These are phyloP conservation scores for Exobasidium rhododendri DNA, from an alignment of 1,284 basidiomycete genomes.

Conservation along the genomic window DNA sequence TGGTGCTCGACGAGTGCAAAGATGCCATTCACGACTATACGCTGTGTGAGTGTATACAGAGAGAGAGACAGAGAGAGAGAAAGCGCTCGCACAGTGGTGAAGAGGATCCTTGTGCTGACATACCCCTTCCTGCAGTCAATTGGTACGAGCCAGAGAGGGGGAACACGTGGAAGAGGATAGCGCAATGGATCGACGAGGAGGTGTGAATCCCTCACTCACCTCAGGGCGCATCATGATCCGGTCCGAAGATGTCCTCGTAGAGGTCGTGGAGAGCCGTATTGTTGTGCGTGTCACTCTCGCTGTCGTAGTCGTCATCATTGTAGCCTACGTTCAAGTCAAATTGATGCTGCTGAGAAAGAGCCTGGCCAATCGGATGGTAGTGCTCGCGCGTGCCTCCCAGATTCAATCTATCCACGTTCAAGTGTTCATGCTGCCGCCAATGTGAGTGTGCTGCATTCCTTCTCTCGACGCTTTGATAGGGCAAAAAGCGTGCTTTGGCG, in stretches of 20 bases:
- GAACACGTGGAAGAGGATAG: slow-evolving; percentile 36
- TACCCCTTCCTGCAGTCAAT: slow-evolving; percentile 16
- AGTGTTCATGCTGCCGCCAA: background rate
- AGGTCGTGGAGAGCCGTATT: too few relatives aligned
- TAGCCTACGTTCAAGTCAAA: background rate
- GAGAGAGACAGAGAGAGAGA: background rate
- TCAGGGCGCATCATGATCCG: too few relatives aligned
- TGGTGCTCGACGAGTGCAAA: slow-evolving; percentile 43
- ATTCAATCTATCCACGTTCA: background rate
- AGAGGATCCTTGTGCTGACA: background rate
- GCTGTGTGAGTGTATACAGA: slow-evolving; percentile 19
- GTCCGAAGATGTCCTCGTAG: too few relatives aligned
- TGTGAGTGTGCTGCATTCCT: background rate
- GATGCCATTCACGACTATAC: slow-evolving; percentile 48
- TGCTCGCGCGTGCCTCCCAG: background rate
- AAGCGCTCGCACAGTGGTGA: background rate
- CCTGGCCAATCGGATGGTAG: background rate
- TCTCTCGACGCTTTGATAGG: background rate
- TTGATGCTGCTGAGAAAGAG: background rate
- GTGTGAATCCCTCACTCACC: too few relatives aligned
- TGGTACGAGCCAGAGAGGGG: slow-evolving; percentile 49
- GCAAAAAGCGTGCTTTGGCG: background rate
- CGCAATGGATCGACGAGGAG: slow-evolving; percentile 35
- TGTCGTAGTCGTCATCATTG: too few relatives aligned
- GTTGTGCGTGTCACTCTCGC: too few relatives aligned